Base-by-base conservation (phyloP, 148 eudicot species). In the Tetragonia tetragonoides region DNA sequence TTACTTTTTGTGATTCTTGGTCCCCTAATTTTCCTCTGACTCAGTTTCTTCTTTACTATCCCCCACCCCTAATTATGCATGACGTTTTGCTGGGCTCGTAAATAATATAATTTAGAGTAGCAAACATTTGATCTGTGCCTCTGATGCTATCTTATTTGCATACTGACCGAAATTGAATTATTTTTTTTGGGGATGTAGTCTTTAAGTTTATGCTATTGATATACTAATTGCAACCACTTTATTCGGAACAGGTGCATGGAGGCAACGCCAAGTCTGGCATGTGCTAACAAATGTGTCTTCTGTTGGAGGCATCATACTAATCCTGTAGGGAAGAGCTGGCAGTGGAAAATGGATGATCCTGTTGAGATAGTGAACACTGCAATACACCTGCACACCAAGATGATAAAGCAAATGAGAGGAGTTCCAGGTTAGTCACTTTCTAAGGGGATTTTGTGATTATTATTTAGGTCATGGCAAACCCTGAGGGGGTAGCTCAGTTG, bases 251-350 rank as follows among this genome's bases (percentile, higher is more conserved):
- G 99, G 87, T 95, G 97, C 84, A 95, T 95, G 99, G 99, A 95
- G 88, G 84, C 99, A 54, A 95, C 99, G 68, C 99, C 99, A 57
- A 95, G 99, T 81, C 79, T 95, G 75, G 97, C 99, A 38, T 95
- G 99, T 89, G 99, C 99, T 41, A 95, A 95, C 85, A 95, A 93
- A 87, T 95, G 99, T 77, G 99, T 95, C 18, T 95, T 95, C 66
- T 95, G 99, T 76, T 95, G 99, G 99, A 91, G 99, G 84, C 99
- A 95, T 87, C 97, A 95, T 86, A 95, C 99, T 21, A 95, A 95
- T 82, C 99, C 99, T 62, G 99, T 93, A 37, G 99, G 86, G 54
- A 95, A 90, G 87, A 91, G 86, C 81, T 95, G 99, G 97, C 86
- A 81, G 78, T 95, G 99, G 99, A 95, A 95, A 85, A 93, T 95